Evolutionary conservation across 768 basidiomycete species (phyloP), one percentile per base, ranked within the genome.

Genomic region (Phlebiopsis flavidoalba): DNA sequence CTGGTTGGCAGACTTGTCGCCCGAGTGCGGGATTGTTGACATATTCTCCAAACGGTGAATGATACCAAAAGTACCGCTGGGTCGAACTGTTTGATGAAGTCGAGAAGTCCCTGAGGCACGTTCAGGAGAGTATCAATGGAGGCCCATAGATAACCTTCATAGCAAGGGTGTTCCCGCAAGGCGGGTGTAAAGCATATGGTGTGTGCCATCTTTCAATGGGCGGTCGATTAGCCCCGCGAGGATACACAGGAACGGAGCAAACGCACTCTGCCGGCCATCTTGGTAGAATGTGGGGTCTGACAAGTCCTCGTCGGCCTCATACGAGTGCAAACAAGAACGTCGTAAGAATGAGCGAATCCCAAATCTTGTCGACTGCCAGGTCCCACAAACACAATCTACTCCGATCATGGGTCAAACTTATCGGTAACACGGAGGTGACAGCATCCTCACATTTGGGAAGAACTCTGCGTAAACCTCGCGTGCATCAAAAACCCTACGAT

Each of bases 51-150:
- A 76, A 79, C 2, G 80, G 79, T 4, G 78, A 81, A 63, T 82
- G 79, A 61, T 80, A 82, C 78, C 81, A 83, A 62, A 80, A 78
- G 15, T 69, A 64, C 49, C 69, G 69, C 63, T 80, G 79, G n/a
- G 63, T 79, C 66, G 60, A 82, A 82, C 57, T 73, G 72, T 56
- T 79, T 71, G 8, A 80, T 70, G n/a, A n/a, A n/a, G n/a, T n/a
- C n/a, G n/a, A n/a, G n/a, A n/a, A n/a, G n/a, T n/a, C n/a, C n/a
- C 33, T 80, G 79, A 12, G 80, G 80, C 46, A 82, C 66, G 59
- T 82, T 82, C 53, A 82, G 71, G 19, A 82, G 67, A 7, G 80
- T 77, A 62, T 82, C 79, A 59, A 82, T 81, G 15, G 81, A 80
- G 43, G 76, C 79, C 80, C 80, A 81, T 15, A 82, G 74, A 65